Conservation (phyloP, 164 flowering plant genomes). For the Echeveria elegans region DNA sequence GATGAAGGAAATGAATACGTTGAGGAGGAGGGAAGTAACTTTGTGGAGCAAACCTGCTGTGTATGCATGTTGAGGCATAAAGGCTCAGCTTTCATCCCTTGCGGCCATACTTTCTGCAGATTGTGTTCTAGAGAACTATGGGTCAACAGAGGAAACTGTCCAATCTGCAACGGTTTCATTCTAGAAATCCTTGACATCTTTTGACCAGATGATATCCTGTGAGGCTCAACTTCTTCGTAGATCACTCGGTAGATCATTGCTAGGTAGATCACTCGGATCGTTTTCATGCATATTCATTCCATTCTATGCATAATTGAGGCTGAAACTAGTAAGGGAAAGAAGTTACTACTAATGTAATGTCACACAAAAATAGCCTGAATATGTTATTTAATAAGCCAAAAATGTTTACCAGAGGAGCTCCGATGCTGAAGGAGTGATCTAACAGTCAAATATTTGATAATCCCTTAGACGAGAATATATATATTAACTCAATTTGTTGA, state of each 20-base stretch:
- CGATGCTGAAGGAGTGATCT: too few relatives aligned
- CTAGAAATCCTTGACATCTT: conserved; percentile 77
- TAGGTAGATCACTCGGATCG: not conserved
- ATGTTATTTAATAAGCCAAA: too few relatives aligned
- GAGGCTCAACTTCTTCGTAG: not conserved
- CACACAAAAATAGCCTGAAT: too few relatives aligned
- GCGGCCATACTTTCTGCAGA: conserved; percentile 88
- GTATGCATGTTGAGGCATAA: conserved; percentile 93
- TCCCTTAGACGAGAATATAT: too few relatives aligned
- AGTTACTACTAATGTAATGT: too few relatives aligned
- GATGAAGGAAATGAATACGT: conserved; percentile 19
- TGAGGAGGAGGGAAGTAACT: conserved; percentile 6
- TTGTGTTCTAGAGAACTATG: conserved; percentile 73
- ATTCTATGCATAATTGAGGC: conserved; percentile 29
- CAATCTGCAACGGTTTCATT: conserved; percentile 70
- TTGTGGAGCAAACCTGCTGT: conserved; percentile 34
- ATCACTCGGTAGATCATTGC: not conserved
- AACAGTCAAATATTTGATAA: too few relatives aligned
- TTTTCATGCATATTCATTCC: not conserved
- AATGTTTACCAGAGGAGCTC: too few relatives aligned
- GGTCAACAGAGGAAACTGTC: conserved; percentile 73
- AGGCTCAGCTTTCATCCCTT: conserved; percentile 83
- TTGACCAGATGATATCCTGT: conserved; percentile 15
- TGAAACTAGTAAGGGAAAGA: not conserved
- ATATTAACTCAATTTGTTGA: too few relatives aligned